phyloP scores from a whole-genome alignment of 306 rosid genomes.

The Vigna reflexopilosa region DNA sequence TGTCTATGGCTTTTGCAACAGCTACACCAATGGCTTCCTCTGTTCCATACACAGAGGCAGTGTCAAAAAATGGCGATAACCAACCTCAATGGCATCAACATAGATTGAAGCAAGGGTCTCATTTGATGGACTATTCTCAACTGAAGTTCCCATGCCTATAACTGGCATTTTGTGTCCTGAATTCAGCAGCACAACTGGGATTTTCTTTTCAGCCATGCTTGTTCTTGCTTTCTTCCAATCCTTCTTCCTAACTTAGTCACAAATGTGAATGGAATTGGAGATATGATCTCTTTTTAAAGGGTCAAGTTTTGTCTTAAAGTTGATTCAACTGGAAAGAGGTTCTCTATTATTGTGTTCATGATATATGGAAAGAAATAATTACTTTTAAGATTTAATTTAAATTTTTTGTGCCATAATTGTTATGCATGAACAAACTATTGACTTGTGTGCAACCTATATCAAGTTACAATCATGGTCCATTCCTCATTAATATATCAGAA shows the following conservation, averaged over 20 bases:
- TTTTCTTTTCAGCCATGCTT: too few species aligned
- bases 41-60: constrained; percentile 54
- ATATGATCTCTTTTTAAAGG: too few species aligned
- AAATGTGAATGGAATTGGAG: too few species aligned
- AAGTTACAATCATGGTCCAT: too few species aligned
- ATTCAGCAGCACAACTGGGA: too few species aligned
- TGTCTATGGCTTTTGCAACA: constrained; percentile 46
- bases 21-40: constrained; percentile 58
- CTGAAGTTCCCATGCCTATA: constrained; percentile 55
- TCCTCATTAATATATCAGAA: too few species aligned
- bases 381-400: too few species aligned
- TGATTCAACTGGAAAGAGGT: not conserved
- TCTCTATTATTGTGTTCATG: not conserved
- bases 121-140: constrained; percentile 49
- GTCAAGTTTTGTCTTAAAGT: not conserved
- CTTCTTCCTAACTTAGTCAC: too few species aligned
- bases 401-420: too few species aligned
- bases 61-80: constrained; percentile 53
- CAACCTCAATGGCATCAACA: constrained; percentile 50
- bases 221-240: too few species aligned
- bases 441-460: too few species aligned
- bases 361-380: not conserved
- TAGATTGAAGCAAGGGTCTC: constrained; percentile 51
- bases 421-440: too few species aligned
- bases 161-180: constrained; percentile 50